phyloP scores from a whole-genome alignment of 208 protist species.

The Crithidia sp. region DNA sequence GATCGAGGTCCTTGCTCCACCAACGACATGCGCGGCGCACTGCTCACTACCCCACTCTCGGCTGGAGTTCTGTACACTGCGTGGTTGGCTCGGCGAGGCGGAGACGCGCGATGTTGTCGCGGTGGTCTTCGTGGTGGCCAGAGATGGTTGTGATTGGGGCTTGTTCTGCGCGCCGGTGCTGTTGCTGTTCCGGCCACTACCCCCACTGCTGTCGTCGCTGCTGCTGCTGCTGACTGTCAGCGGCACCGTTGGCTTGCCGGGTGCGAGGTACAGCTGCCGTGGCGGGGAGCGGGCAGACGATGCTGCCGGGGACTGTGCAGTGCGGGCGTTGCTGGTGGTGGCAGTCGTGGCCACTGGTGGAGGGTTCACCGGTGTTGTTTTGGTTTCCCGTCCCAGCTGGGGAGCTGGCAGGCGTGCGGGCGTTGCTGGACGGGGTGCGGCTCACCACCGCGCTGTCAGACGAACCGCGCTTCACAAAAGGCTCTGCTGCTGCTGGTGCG shows the following conservation, averaged over 20 bases:
- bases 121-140: neutral
- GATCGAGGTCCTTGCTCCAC: conserved; percentile 14
- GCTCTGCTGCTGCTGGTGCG: neutral
- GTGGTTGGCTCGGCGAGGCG: neutral
- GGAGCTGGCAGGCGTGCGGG: neutral
- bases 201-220: conserved; percentile 8
- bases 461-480: neutral
- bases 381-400: conserved; percentile 3
- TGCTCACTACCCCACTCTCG: neutral
- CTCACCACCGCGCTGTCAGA: neutral
- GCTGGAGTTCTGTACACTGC: neutral
- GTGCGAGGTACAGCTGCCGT: neutral
- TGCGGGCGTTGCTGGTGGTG: neutral
- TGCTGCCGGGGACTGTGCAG: too few relatives aligned
- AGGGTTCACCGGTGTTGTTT: neutral
- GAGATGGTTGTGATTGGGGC: too few relatives aligned
- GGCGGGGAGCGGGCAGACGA: neutral
- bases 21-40: neutral
- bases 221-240: conserved; percentile 4
- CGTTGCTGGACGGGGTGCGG: neutral
- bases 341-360: neutral
- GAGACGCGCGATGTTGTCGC: neutral
- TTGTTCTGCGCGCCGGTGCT: too few relatives aligned
- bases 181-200: too few relatives aligned
- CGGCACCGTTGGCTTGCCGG: neutral